Evolutionary conservation across 2,329 filamentous ascomycete species (phyloP), one percentile per base, ranked within the genome.

Genomic region (Venturia oleaginea): DNA sequence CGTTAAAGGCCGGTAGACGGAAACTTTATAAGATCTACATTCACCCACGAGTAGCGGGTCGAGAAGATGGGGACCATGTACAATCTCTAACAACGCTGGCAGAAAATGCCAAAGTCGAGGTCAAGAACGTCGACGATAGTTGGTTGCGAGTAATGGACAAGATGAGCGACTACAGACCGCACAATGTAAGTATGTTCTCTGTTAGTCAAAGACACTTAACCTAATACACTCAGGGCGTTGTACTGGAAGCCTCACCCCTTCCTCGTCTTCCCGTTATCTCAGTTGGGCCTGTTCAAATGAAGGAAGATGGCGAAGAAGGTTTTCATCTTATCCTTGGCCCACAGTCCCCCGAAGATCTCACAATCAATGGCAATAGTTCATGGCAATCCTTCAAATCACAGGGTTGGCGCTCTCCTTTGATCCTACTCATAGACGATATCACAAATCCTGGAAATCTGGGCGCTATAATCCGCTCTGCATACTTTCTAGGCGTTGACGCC

Each of bases 361-460:
- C 74, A 1, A 78, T 97, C 66, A 96, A 96, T 71, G 91, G 91
- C 32, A 82, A 77, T 0, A 77, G 83, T 19, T 73, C 78, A 22
- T 74, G 77, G 1, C 85, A 90, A 54, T 69, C 68, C 27, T 80
- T 77, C 64, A 73, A 73, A 32, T 70, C 72, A n/a, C 71, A 72
- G 2, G 72, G 74, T 3, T 79, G 76, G 69, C 79, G 84, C 64
- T 84, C 87, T 61, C 91, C 91, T 0, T 80, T 95, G 37, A 80
- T 95, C 10, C 78, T 95, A 1, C 77, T 93, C 38, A 79, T 94
- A 1, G 88, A 94, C 59, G 60, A 51, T 43, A 75, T 76, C 69
- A 77, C 91, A 11, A 93, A 99, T 71, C 89, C 92, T 0, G 92
- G 91, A 32, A 99, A 99, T 72, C 79, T 97, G 0, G 94, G 94